Evolutionary conservation across 768 basidiomycete genomes (phyloP).

Genomic region (Rubroboletus satanas): DNA sequence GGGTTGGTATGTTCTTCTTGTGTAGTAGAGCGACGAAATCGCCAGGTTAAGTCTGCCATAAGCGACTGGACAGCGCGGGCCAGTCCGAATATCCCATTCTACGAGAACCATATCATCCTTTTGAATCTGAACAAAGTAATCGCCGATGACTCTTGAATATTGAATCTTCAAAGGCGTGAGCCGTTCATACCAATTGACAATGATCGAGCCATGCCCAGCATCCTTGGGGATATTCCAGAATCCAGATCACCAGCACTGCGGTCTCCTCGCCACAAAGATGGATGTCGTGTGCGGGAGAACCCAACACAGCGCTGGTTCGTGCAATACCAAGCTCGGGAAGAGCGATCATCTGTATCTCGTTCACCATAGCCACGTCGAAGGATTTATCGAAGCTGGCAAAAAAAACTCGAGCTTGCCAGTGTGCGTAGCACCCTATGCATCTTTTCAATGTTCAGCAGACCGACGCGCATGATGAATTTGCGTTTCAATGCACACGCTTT

Average conservation of each 20-base stretch:
- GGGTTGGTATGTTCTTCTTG: constrained; percentile 53
- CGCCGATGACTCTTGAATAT: constrained; percentile 65
- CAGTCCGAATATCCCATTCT: constrained; percentile 74
- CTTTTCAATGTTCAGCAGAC: constrained; percentile 96
- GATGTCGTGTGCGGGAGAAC: constrained; percentile 69
- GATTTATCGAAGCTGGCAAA: constrained; percentile 37
- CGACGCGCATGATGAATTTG: constrained; percentile 91
- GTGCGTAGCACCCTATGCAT: constrained; percentile 90
- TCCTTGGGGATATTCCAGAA: constrained; percentile 65
- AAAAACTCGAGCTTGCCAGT: constrained; percentile 63
- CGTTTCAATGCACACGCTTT: constrained; percentile 60
- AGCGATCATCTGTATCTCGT: constrained; percentile 96
- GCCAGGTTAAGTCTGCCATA: constrained; percentile 67
- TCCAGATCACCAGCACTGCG: constrained; percentile 52
- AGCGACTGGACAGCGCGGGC: constrained; percentile 62
- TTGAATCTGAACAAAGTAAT: constrained; percentile 37
- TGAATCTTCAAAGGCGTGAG: constrained; percentile 74
- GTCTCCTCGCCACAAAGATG: constrained; percentile 96
- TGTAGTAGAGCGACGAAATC: constrained; percentile 73
- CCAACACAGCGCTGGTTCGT: constrained; percentile 84
- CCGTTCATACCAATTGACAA: constrained; percentile 76
- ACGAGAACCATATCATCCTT: constrained; percentile 38
- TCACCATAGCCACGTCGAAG: constrained; percentile 84
- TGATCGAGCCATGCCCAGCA: constrained; percentile 71
- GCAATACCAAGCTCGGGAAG: constrained; percentile 71